Evolutionary conservation across 441 rosid genomes (phyloP), one percentile per base, ranked within the genome.

Genomic region (Arabidopsis hybrid): DNA sequence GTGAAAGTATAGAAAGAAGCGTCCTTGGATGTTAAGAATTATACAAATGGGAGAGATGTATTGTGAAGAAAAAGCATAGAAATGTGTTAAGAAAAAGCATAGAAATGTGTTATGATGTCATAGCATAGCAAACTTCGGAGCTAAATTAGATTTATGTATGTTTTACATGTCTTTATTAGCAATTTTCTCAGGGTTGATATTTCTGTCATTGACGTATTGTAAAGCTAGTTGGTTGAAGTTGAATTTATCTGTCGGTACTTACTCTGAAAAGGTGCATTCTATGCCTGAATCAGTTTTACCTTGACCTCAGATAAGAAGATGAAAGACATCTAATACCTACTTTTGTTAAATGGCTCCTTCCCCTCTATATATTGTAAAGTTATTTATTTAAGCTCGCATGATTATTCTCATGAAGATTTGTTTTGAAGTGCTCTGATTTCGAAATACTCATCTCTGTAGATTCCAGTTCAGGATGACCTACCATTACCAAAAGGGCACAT

Each of bases 381-480:
- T 12, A 52, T 52, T 16, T 52, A 62, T 50, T 62, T 18, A 62
- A 55, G 45, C 10, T 18, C 26, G n/a, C 26, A 10, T 32, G 14
- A 8, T 12, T 51, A 32, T 55, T 50, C 13, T 40, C 60, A 46
- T 38, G 16, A 34, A 42, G n/a, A 36, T 31, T 65, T 32, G 45
- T 42, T 49, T 60, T 39, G 14, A 53, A 35, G 62, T 75, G 46
- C 56, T 72, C 79, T 84, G 52, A 77, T 80, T 73, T 71, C 4
- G 63, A 10, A 72, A 13, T 49, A n/a, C 65, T 73, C 38, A 2
- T 69, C 39, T 67, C 31, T 80, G 55, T 83, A 89, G 90, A 78
- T 70, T 71, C 83, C 79, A 53, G 74, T 65, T 62, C 88, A 73
- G 45, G 86, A 80, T 60, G 71, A 65, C 71, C 60, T 71, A 11